Evolutionary conservation across 2,329 filamentous ascomycete genomes (phyloP).

Genomic region (Didymella sp.): DNA sequence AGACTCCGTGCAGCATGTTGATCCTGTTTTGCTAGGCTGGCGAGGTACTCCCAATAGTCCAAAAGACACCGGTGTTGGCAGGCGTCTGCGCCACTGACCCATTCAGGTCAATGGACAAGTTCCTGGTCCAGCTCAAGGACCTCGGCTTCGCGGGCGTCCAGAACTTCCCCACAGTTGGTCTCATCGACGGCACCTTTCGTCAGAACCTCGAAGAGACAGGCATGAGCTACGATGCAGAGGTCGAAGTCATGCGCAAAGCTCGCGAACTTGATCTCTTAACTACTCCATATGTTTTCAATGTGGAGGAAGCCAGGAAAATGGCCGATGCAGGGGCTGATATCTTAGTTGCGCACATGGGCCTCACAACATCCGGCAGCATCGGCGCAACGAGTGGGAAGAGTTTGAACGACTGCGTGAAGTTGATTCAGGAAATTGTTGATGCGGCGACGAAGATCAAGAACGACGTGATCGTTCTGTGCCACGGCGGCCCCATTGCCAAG

Average conservation of each 20-base stretch:
- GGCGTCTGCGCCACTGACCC: conserved; percentile 76
- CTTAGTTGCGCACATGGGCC: conserved; percentile 71
- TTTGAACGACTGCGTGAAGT: conserved; percentile 68
- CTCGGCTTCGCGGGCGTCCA: conserved; percentile 74
- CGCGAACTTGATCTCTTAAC: conserved; percentile 68
- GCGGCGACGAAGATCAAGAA: conserved; percentile 62
- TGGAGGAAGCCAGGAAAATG: conserved; percentile 68
- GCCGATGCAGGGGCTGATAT: conserved; percentile 69
- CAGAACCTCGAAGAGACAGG: conserved; percentile 73
- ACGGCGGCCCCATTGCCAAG: conserved; percentile 71
- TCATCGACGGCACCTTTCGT: conserved; percentile 73
- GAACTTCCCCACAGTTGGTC: conserved; percentile 75
- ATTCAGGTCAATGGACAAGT: conserved; percentile 67
- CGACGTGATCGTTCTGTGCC: conserved; percentile 72
- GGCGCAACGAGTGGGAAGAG: conserved; percentile 67
- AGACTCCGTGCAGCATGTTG: background rate
- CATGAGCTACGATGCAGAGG: conserved; percentile 72
- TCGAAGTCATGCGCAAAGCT: conserved; percentile 70
- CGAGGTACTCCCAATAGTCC: conserved; percentile 71
- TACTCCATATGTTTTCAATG: conserved; percentile 73
- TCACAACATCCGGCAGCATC: conserved; percentile 70
- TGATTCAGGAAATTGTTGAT: conserved; percentile 70
- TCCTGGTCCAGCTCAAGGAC: conserved; percentile 65
- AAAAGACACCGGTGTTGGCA: conserved; percentile 69
- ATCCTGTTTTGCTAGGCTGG: conserved; percentile 54